Conservation (phyloP, 257 asterid genomes). For the Lavandula angustifolia region DNA sequence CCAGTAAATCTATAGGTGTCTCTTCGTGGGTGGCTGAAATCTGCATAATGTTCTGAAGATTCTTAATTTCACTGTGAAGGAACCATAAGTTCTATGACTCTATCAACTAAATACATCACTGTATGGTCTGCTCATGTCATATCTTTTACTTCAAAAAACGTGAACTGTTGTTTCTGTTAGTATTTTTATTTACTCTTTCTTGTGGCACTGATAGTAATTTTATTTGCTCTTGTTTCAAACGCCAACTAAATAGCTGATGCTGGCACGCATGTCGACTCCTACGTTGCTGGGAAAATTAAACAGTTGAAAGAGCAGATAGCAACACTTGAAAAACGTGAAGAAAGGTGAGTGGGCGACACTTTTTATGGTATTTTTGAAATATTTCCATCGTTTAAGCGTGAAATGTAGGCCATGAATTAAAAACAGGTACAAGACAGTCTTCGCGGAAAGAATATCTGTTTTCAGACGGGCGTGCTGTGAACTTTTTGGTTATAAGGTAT, state of each 20-base stretch:
- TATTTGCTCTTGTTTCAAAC: constrained; percentile 25
- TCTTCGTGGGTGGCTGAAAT: constrained; percentile 14
- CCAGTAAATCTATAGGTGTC: constrained; percentile 2
- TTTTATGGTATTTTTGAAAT: constrained; percentile 21
- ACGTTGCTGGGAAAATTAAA: constrained; percentile 79
- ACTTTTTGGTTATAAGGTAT: constrained; percentile 97
- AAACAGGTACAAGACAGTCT: constrained; percentile 89
- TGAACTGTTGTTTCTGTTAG: constrained; percentile 11
- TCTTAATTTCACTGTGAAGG: constrained; percentile 2
- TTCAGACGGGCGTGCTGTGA: constrained; percentile 98
- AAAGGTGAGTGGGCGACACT: constrained; percentile 60
- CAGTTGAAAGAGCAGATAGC: constrained; percentile 97
- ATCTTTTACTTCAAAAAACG: constrained; percentile 15
- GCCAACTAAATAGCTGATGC: constrained; percentile 65
- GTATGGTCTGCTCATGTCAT: constrained; percentile 17
- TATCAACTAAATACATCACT: background rate
- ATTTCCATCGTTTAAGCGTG: constrained; percentile 32
- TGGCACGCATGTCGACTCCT: constrained; percentile 84
- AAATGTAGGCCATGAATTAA: constrained; percentile 36
- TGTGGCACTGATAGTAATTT: constrained; percentile 16
- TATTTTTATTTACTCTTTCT: constrained; percentile 25
- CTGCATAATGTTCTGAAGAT: constrained; percentile 14
- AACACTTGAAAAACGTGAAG: constrained; percentile 95
- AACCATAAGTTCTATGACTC: constrained; percentile 6
- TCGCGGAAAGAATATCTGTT: constrained; percentile 95